Percentiles rank a stretch among this genome's conserved stretches.
These are phyloP conservation scores for Cercophora newfieldiana DNA, from an alignment of 495 filamentous ascomycete species.

Conservation along the genomic window DNA sequence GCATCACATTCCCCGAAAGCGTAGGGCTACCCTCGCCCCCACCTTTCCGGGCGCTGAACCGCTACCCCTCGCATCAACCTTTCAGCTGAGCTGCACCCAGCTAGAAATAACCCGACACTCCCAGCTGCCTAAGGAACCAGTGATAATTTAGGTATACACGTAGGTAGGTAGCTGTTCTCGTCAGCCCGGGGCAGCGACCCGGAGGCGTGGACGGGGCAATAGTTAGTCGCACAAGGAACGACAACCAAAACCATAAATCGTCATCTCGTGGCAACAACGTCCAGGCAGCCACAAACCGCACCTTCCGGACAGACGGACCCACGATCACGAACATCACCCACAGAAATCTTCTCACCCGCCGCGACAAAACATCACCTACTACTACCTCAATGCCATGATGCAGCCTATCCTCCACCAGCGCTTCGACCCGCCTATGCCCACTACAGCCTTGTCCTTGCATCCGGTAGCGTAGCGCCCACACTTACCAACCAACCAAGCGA, in stretches of 20 bases:
- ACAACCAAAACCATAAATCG: not conserved
- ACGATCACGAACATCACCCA: not conserved
- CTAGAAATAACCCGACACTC: not conserved
- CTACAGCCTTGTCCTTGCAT: not conserved
- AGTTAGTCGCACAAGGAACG: not conserved
- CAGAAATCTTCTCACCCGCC: too few species aligned
- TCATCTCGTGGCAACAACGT: not conserved
- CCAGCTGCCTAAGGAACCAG: not conserved
- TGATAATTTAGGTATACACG: not conserved
- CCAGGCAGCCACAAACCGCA: conserved; percentile 22
- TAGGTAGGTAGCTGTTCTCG: not conserved
- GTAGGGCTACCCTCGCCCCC: not conserved
- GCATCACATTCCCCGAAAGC: not conserved
- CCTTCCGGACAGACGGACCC: not conserved
- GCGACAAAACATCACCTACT: not conserved
- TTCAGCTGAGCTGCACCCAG: conserved; percentile 1
- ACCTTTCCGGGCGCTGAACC: not conserved
- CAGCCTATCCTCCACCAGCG: not conserved
- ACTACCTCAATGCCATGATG: not conserved
- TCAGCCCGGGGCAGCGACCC: not conserved
- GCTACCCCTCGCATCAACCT: not conserved
- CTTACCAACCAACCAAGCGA: not conserved
- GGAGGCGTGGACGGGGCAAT: not conserved
- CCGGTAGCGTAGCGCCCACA: not conserved
- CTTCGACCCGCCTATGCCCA: not conserved